A percentile compares a stretch with the other conserved stretches of the same genome.
phyloP scores from a whole-genome alignment of 2,329 filamentous ascomycete species.

The Aureobasidium namibiae region DNA sequence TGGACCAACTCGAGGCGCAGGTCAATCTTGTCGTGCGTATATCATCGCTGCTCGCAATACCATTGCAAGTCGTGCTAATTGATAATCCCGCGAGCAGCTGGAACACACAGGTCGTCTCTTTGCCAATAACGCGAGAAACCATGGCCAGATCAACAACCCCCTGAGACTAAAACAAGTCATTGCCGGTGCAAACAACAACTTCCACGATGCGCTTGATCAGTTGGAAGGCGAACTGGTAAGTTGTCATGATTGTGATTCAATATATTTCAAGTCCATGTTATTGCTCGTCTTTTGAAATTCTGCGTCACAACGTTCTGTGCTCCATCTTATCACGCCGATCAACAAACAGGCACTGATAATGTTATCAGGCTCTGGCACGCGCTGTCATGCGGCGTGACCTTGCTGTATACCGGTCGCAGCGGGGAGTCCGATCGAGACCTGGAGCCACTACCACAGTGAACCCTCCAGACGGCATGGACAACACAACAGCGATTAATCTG shows the following conservation, averaged over 20 bases:
- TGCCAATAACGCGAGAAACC: slow-evolving; percentile 28
- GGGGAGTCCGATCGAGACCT: neutral
- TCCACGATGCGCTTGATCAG: slow-evolving; percentile 44
- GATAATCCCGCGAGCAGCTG: slow-evolving; percentile 23
- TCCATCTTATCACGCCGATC: neutral
- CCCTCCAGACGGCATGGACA: neutral
- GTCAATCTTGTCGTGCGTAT: slow-evolving; percentile 38
- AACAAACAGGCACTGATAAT: slow-evolving; percentile 2
- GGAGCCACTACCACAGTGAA: neutral
- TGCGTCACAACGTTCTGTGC: neutral
- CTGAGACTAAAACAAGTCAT: slow-evolving; percentile 30
- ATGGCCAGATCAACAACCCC: slow-evolving; percentile 25
- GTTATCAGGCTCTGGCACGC: slow-evolving; percentile 23
- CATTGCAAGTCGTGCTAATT: neutral
- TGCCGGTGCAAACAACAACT: slow-evolving; percentile 34
- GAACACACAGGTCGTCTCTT: slow-evolving; percentile 38
- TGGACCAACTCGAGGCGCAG: slow-evolving; percentile 40
- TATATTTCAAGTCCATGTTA: neutral
- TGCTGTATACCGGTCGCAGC: slow-evolving; percentile 22
- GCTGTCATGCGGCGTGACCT: slow-evolving; percentile 28
- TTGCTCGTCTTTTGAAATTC: neutral
- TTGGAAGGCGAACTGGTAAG: slow-evolving; percentile 40
- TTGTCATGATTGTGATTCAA: neutral
- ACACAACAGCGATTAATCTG: neutral
- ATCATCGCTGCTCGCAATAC: neutral